Evolutionary conservation across 2,329 filamentous ascomycete species (phyloP), one percentile per base, ranked within the genome.

Genomic region (Nothomitra cinnamomea): DNA sequence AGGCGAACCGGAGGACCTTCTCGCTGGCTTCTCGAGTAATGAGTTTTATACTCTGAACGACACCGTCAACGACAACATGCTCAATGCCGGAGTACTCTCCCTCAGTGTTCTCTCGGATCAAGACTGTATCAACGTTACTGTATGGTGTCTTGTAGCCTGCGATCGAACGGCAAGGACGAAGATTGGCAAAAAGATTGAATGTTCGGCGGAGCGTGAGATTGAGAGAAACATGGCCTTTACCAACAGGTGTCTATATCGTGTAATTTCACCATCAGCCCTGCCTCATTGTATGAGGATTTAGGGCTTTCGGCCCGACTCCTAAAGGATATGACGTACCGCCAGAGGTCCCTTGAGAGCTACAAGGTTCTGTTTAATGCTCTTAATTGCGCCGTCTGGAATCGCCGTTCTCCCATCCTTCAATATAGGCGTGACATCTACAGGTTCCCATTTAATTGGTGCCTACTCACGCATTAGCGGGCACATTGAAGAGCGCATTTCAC

Each of bases 61-160:
- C 92, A 62, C 92, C 92, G 63, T 96, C 89, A 22, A 96, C 88
- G 35, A 96, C 92, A 56, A 95, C 81, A 74, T 98, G 92, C 79
- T 98, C 92, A 64, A 98, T 96, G 58, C 92, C 92, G 42, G 87
- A 95, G 82, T 98, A 98, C 78, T 96, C 92, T 70, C 92, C 92
- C 80, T 96, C 92, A 62, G 92, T 96, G 79, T 98, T 98, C 77
- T 98, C 92, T 72, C 92, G 87, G 73, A 98, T 96, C 67, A 98
- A 77, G 65, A 95, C 87, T 40, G 89, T 95, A 73, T 98, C 85
- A 67, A 98, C 92, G 64, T 85, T 80, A 70, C 96, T 90, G 76
- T 96, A 96, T 58, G 90, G 88, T 53, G 92, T 98, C 82, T 96
- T 95, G 84, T 84, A 98, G 65, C 92, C 92, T 60, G 85, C 86